Percentiles rank a stretch among this genome's conserved stretches.
These are phyloP conservation scores for Penicillium nordicum DNA, from an alignment of 2,329 filamentous ascomycete species.

Conservation along the genomic window DNA sequence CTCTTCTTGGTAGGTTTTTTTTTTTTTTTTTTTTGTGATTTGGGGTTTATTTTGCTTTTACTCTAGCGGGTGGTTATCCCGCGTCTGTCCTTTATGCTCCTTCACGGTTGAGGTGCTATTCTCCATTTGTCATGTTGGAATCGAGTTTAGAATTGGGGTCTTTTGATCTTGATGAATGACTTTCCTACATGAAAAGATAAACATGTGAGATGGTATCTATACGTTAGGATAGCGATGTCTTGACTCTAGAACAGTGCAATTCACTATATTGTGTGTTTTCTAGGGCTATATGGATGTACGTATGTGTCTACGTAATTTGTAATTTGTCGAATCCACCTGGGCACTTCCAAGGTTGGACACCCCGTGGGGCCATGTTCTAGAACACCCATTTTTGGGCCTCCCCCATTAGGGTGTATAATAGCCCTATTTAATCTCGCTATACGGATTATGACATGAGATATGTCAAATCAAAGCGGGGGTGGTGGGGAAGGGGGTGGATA, in stretches of 20 bases:
- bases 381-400: not conserved
- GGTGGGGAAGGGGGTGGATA: no score
- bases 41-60: slow-evolving; percentile 8
- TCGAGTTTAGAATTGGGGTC: not conserved
- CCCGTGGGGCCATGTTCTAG: not conserved
- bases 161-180: not conserved
- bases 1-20: slow-evolving; percentile 17
- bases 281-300: not conserved
- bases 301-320: not conserved
- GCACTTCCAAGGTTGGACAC: not conserved
- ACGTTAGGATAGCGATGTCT: not conserved
- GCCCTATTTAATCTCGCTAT: not conserved
- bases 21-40: not conserved
- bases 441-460: not conserved
- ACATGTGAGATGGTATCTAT: not conserved
- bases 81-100: slow-evolving; percentile 9
- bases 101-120: slow-evolving; percentile 13
- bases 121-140: not conserved
- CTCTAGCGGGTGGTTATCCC: slow-evolving; percentile 13
- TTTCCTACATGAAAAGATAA: not conserved
- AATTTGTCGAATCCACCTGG: not conserved
- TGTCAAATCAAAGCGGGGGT: not conserved
- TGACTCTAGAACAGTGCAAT: not conserved
- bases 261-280: not conserved
- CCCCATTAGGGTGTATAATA: not conserved